phyloP scores from a whole-genome alignment of 2,329 filamentous ascomycete species.

The Alternaria brassicicola region DNA sequence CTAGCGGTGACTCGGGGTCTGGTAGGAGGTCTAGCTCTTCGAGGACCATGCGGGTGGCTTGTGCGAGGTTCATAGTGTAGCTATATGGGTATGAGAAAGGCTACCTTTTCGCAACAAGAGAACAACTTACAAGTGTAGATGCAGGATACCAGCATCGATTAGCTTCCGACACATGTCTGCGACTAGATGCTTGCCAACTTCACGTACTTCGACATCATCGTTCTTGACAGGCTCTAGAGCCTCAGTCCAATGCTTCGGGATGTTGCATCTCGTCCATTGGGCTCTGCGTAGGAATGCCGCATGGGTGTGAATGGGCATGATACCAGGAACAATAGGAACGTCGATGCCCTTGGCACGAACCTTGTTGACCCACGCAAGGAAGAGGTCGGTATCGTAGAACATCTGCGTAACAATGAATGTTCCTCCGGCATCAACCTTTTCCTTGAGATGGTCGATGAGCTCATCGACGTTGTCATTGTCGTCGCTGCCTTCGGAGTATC shows the following conservation, averaged over 20 bases:
- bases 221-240: conserved; percentile 93
- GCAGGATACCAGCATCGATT: conserved; percentile 78
- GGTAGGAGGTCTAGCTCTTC: conserved; percentile 87
- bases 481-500: conserved; percentile 94
- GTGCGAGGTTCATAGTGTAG: conserved; percentile 98
- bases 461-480: conserved; percentile 86
- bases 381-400: conserved; percentile 98
- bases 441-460: conserved; percentile 90
- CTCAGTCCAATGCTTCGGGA: conserved; percentile 81
- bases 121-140: conserved; percentile 77
- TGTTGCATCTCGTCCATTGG: conserved; percentile 85
- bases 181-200: conserved; percentile 85
- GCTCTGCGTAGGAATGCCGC: conserved; percentile 89
- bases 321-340: conserved; percentile 82
- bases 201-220: conserved; percentile 89
- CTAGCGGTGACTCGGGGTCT: conserved; percentile 75
- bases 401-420: conserved; percentile 98
- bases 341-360: conserved; percentile 84
- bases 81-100: conserved; percentile 39
- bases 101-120: not conserved
- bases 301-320: conserved; percentile 95
- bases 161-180: conserved; percentile 89
- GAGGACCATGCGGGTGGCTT: conserved; percentile 90
- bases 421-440: conserved; percentile 93
- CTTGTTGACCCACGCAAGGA: conserved; percentile 86